Conservation (phyloP, 2,329 filamentous ascomycete genomes). For the Mollisia scopiformis region DNA sequence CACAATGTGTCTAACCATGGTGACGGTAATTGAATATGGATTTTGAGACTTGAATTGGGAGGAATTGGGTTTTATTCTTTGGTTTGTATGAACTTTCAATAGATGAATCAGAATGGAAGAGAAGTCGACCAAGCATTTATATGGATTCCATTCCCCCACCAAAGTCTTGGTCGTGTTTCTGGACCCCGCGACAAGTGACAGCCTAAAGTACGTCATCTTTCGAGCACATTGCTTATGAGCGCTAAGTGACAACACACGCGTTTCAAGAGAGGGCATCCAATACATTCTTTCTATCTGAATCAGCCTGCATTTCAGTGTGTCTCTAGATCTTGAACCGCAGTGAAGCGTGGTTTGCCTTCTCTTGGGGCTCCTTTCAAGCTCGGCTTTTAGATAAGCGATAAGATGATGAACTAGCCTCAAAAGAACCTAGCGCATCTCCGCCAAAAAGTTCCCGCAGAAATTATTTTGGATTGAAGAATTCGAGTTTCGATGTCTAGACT, state of each 20-base stretch:
- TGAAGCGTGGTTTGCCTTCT: conserved; percentile 7
- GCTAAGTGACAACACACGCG: background rate
- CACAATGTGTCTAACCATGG: too few species aligned
- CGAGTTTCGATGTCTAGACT: too few species aligned
- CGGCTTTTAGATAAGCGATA: conserved; percentile 18
- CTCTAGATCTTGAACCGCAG: conserved; percentile 1
- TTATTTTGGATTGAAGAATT: conserved; percentile 12
- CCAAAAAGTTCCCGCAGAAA: conserved; percentile 20
- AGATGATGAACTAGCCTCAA: background rate
- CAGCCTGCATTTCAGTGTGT: background rate
- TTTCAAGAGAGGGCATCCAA: conserved; percentile 6
- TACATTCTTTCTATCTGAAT: background rate
- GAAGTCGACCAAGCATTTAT: background rate
- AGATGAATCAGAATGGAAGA: background rate
- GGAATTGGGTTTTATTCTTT: too few species aligned
- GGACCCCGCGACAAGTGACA: conserved; percentile 8
- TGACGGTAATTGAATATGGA: too few species aligned
- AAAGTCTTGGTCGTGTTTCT: background rate
- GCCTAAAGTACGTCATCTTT: conserved; percentile 20
- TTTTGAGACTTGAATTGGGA: too few species aligned
- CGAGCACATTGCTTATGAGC: background rate
- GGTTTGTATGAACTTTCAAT: too few species aligned
- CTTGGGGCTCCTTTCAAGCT: background rate
- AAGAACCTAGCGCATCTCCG: conserved; percentile 3
- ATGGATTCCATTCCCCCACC: background rate